A percentile compares a stretch with the other conserved stretches of the same genome.
phyloP scores from a whole-genome alignment of 2,329 filamentous ascomycete genomes.

The Colletotrichum sp. region DNA sequence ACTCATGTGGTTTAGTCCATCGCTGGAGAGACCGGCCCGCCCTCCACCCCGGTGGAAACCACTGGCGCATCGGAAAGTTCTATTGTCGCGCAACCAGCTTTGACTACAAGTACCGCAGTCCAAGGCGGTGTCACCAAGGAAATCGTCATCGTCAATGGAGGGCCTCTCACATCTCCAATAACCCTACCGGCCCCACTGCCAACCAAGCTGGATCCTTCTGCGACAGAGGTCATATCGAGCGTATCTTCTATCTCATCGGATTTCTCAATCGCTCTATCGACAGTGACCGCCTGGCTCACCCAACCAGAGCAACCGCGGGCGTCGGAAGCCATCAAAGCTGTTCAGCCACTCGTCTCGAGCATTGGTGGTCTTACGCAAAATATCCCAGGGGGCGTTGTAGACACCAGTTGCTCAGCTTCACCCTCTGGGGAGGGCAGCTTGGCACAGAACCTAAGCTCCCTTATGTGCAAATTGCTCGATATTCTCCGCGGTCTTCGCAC shows the following conservation, averaged over 20 bases:
- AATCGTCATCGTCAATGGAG: background rate
- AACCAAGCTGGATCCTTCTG: background rate
- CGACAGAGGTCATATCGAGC: accelerated
- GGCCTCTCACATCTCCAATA: background rate
- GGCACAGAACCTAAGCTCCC: accelerated
- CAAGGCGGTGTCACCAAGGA: background rate
- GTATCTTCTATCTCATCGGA: background rate
- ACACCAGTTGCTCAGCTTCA: accelerated
- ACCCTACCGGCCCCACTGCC: background rate
- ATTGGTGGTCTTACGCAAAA: background rate
- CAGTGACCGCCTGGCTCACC: background rate
- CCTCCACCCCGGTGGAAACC: background rate
- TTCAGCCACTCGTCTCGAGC: background rate
- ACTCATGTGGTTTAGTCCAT: accelerated
- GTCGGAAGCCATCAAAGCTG: background rate
- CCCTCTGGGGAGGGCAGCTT: accelerated
- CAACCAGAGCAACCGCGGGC: background rate
- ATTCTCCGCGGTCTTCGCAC: background rate
- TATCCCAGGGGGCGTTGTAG: background rate
- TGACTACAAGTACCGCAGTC: background rate
- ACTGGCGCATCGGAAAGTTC: background rate
- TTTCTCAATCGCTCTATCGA: background rate
- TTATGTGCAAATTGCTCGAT: background rate
- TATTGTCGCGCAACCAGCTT: background rate
- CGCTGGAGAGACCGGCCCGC: background rate